These are phyloP conservation scores for Vaccinium myrtillus DNA, from an alignment of 148 eudicot genomes.

Conservation along the genomic window DNA sequence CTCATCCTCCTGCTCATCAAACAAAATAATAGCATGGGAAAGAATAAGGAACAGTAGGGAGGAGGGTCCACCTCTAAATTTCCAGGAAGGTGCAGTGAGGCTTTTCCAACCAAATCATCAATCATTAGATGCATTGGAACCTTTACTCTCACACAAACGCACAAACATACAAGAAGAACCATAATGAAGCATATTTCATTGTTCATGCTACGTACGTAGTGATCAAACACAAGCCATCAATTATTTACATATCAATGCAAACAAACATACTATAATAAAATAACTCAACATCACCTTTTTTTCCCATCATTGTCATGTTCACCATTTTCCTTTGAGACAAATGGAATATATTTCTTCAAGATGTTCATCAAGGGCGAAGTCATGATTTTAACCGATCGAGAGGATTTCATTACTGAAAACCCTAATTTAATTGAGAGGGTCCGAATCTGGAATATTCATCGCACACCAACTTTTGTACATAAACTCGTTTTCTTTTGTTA, in stretches of 20 bases:
- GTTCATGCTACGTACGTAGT: neutral
- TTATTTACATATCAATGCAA: neutral
- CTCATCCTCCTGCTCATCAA: too few relatives aligned
- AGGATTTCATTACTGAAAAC: too few relatives aligned
- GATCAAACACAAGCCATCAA: neutral
- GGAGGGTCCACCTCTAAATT: constrained; percentile 12
- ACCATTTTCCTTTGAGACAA: neutral
- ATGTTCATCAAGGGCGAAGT: neutral
- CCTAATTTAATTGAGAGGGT: too few relatives aligned
- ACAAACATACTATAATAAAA: neutral
- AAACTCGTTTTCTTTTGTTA: too few relatives aligned
- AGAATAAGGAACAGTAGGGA: neutral
- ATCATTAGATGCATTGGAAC: neutral
- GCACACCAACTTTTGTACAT: too few relatives aligned
- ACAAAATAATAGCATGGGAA: neutral
- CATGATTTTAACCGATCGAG: too few relatives aligned
- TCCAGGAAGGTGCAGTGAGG: constrained; percentile 15
- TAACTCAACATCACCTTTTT: neutral
- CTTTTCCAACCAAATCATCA: constrained; percentile 5
- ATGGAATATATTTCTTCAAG: neutral
- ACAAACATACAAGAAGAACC: too few relatives aligned
- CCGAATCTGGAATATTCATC: too few relatives aligned
- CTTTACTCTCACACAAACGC: neutral
- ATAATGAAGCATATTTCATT: neutral
- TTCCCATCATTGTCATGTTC: too few relatives aligned